Percentiles rank a stretch among this genome's conserved stretches.
These are phyloP conservation scores for Tricholoma flavovirens DNA, from an alignment of 768 basidiomycete species.

Conservation along the genomic window DNA sequence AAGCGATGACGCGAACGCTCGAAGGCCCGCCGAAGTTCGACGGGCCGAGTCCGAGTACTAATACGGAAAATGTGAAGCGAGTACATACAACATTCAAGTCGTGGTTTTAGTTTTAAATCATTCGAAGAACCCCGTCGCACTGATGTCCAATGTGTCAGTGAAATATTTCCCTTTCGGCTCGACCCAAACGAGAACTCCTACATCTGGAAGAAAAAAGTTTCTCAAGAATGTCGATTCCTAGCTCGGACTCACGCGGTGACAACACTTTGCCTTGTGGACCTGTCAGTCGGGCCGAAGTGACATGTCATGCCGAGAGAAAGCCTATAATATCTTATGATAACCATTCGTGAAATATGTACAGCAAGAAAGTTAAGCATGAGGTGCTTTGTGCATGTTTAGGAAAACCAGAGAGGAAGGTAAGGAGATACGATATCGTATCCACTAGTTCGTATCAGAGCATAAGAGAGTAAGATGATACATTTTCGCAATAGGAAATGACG, in stretches of 20 bases:
- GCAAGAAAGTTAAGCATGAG: slow-evolving; percentile 7
- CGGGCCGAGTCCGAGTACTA: no score
- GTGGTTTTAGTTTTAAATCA: no score
- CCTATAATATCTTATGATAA: slow-evolving; percentile 9
- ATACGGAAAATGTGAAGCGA: no score
- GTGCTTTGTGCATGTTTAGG: slow-evolving; percentile 1
- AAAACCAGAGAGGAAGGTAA: slow-evolving; percentile 5
- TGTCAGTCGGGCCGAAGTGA: background rate
- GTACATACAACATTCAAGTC: no score
- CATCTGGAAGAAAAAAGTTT: no score
- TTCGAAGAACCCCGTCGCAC: no score
- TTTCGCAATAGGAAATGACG: background rate
- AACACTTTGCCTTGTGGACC: no score
- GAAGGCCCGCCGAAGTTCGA: no score
- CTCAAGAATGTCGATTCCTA: background rate
- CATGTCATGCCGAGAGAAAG: background rate
- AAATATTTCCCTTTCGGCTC: no score
- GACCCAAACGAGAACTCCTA: no score
- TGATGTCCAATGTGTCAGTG: no score
- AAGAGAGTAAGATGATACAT: background rate
- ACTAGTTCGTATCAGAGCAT: slow-evolving; percentile 3
- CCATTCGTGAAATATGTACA: slow-evolving; percentile 8
- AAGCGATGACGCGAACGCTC: no score
- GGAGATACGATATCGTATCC: slow-evolving; percentile 3
- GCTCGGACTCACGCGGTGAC: background rate